Conservation (phyloP, 2,329 filamentous ascomycete genomes). For the Endocalyx cinctus region DNA sequence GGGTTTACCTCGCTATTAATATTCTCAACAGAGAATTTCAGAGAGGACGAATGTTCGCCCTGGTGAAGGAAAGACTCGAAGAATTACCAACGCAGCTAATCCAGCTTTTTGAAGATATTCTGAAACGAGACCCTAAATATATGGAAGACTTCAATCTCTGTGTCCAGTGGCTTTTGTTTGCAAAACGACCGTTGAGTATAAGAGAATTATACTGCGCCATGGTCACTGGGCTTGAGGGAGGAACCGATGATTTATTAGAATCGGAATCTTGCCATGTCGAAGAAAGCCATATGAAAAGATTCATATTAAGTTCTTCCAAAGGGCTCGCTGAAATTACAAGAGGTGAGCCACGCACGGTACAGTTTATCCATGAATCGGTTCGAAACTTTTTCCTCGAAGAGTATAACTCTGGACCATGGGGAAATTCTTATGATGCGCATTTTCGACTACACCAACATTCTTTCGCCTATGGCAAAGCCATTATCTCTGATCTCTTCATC, state of each 20-base stretch:
- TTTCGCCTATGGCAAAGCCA: not conserved
- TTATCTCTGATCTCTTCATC: not conserved
- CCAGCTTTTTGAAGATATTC: not conserved
- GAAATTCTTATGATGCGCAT: not conserved
- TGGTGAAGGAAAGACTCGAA: not conserved
- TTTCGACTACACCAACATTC: no score
- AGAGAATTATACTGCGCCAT: not conserved
- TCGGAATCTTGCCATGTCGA: not conserved
- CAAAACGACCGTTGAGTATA: not conserved
- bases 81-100: not conserved
- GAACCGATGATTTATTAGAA: not conserved
- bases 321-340: not conserved
- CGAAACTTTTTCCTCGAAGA: not conserved
- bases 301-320: not conserved
- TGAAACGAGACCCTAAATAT: not conserved
- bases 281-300: not conserved
- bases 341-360: not conserved
- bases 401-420: not conserved
- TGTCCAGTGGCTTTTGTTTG: not conserved
- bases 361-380: not conserved
- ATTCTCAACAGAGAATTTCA: constrained; percentile 12
- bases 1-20: constrained; percentile 26
- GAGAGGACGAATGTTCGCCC: not conserved
- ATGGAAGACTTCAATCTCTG: not conserved
- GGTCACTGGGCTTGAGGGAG: not conserved